Percentiles rank a stretch among this genome's conserved stretches.
Evolutionary conservation across 2,329 filamentous ascomycete species (phyloP).

Genomic region (Emmonsiellopsis sp.): DNA sequence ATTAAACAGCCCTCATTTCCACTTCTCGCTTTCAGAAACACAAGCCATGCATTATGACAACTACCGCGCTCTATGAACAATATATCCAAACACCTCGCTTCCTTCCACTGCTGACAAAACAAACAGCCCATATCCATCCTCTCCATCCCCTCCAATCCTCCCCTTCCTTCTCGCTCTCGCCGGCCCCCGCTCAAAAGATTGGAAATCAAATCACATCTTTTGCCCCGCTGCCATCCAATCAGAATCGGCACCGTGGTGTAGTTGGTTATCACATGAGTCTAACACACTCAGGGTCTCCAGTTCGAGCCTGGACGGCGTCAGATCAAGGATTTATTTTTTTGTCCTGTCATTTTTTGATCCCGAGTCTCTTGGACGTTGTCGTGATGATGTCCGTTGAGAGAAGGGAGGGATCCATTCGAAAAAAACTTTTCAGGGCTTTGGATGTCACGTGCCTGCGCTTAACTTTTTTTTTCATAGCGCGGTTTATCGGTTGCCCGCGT

Average conservation of each 20-base stretch:
- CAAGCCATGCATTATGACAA: no score
- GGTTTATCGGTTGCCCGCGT: no score
- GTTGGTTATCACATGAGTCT: constrained; percentile 2
- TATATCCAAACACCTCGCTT: no score
- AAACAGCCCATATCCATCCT: no score
- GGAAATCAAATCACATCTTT: neutral
- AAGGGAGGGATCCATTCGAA: neutral
- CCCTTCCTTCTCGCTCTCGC: neutral
- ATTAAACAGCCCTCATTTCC: no score
- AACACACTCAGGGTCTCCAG: constrained; percentile 2
- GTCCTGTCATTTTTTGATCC: neutral
- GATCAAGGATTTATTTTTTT: neutral
- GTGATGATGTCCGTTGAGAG: no score
- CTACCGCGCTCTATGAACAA: no score
- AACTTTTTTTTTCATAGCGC: no score
- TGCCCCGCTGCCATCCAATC: neutral
- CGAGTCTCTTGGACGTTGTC: neutral
- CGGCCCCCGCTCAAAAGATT: neutral
- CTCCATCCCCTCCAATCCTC: no score
- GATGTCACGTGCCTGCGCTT: neutral
- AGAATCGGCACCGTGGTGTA: neutral
- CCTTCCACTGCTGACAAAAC: no score
- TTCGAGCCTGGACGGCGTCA: neutral
- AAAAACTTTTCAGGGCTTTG: neutral
- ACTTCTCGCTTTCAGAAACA: no score